Conservation (phyloP, 2,329 filamentous ascomycete genomes). For the Cladophialophora psammophila region DNA sequence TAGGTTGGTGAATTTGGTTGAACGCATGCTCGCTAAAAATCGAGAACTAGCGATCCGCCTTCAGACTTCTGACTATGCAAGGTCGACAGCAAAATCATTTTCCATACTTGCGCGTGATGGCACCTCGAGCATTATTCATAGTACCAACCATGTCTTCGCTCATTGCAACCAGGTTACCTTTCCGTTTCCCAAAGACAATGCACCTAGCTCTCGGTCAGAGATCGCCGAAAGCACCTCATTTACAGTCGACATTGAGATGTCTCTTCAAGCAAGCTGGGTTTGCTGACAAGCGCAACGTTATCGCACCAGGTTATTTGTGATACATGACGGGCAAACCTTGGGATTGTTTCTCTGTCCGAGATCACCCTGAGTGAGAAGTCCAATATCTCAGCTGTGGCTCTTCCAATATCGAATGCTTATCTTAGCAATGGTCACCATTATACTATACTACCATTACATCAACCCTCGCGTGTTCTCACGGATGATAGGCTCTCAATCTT, state of each 20-base stretch:
- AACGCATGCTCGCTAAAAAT: neutral
- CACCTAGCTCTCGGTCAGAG: neutral
- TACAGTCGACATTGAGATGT: neutral
- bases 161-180: neutral
- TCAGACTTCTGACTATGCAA: constrained; percentile 2
- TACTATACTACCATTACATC: no score
- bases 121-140: neutral
- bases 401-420: no score
- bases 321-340: no score
- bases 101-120: neutral
- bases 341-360: no score
- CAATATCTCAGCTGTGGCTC: no score
- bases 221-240: neutral
- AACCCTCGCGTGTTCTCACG: no score
- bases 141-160: neutral
- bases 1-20: neutral
- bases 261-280: neutral
- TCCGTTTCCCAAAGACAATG: neutral
- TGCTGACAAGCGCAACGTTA: neutral
- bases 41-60: neutral
- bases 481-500: no score
- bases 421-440: no score
- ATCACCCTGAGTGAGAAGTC: no score
- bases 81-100: neutral
- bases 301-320: neutral